phyloP scores from a whole-genome alignment of 139 green algal genomes.

The Protoeuglena noctilucae region DNA sequence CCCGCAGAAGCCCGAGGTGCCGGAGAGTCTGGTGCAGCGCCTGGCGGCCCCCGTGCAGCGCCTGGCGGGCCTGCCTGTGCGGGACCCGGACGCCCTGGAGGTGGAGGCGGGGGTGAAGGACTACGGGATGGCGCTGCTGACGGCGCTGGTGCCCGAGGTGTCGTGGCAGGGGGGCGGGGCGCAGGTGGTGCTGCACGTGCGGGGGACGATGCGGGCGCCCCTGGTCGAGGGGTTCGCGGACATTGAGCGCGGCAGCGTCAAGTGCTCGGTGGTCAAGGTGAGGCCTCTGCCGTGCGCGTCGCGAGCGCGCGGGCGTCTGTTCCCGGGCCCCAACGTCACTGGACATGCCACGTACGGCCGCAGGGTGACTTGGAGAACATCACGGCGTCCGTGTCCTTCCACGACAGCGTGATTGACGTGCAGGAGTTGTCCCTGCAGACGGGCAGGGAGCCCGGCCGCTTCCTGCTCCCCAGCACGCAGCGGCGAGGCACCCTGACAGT shows the following conservation, averaged over 20 bases:
- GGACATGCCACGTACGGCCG: too few relatives aligned
- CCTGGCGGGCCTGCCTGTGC: background rate
- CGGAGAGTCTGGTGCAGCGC: too few relatives aligned
- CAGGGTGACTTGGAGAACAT: slow-evolving; percentile 29
- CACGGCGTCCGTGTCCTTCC: slow-evolving; percentile 24
- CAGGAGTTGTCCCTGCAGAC: too few relatives aligned
- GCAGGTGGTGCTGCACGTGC: slow-evolving; percentile 33
- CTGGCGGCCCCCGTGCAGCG: too few relatives aligned
- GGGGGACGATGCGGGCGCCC: slow-evolving; percentile 21
- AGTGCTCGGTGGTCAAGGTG: too few relatives aligned
- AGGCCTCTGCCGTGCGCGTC: too few relatives aligned
- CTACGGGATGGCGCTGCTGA: slow-evolving; percentile 61
- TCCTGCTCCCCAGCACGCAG: background rate
- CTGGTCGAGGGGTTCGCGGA: slow-evolving; percentile 20
- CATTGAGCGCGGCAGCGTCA: slow-evolving; percentile 27
- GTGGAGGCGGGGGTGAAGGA: slow-evolving; percentile 50
- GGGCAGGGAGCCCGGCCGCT: too few relatives aligned
- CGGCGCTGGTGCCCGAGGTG: slow-evolving; percentile 39
- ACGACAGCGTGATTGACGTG: slow-evolving; percentile 24
- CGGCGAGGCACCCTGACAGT: background rate
- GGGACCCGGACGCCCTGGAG: slow-evolving; percentile 18
- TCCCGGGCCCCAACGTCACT: too few relatives aligned
- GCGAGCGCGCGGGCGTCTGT: too few relatives aligned
- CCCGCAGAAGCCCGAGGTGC: too few relatives aligned
- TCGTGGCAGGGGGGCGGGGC: slow-evolving; percentile 54